phyloP scores from a whole-genome alignment of 2,329 filamentous ascomycete genomes.

The Diaporthe citri region DNA sequence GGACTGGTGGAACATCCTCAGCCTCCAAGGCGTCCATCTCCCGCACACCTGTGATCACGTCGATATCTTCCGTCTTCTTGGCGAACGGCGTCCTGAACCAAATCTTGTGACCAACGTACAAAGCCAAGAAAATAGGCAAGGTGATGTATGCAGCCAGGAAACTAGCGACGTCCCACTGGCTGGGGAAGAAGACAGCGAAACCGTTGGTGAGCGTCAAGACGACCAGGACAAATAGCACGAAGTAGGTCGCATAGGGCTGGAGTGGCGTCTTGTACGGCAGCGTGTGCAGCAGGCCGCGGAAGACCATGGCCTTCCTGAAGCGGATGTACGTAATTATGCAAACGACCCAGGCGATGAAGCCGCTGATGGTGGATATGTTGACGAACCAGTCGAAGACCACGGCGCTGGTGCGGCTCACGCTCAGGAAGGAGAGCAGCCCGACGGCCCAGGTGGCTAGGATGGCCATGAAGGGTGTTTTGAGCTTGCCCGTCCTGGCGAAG shows the following conservation, averaged over 20 bases:
- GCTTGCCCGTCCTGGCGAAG: slow-evolving; percentile 70
- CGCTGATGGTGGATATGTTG: slow-evolving; percentile 75
- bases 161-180: slow-evolving; percentile 70
- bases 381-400: slow-evolving; percentile 79
- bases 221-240: slow-evolving; percentile 67
- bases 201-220: slow-evolving; percentile 80
- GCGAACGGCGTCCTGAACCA: slow-evolving; percentile 58
- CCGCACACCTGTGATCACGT: slow-evolving; percentile 69
- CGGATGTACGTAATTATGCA: slow-evolving; percentile 70
- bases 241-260: slow-evolving; percentile 75
- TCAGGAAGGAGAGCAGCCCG: slow-evolving; percentile 78
- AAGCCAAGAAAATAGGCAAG: slow-evolving; percentile 69
- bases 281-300: slow-evolving; percentile 62
- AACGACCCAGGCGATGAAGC: slow-evolving; percentile 71
- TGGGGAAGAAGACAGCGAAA: slow-evolving; percentile 79
- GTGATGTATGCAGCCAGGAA: slow-evolving; percentile 78
- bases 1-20: slow-evolving; percentile 59
- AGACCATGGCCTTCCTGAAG: slow-evolving; percentile 68
- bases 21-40: slow-evolving; percentile 72
- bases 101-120: slow-evolving; percentile 73
- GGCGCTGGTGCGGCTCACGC: slow-evolving; percentile 71
- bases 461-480: slow-evolving; percentile 70
- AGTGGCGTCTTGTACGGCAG: slow-evolving; percentile 66
- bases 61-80: slow-evolving; percentile 62
- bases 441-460: slow-evolving; percentile 69